Evolutionary conservation across 2,329 filamentous ascomycete species (phyloP), one percentile per base, ranked within the genome.

Genomic region (Ophiostoma sp.): DNA sequence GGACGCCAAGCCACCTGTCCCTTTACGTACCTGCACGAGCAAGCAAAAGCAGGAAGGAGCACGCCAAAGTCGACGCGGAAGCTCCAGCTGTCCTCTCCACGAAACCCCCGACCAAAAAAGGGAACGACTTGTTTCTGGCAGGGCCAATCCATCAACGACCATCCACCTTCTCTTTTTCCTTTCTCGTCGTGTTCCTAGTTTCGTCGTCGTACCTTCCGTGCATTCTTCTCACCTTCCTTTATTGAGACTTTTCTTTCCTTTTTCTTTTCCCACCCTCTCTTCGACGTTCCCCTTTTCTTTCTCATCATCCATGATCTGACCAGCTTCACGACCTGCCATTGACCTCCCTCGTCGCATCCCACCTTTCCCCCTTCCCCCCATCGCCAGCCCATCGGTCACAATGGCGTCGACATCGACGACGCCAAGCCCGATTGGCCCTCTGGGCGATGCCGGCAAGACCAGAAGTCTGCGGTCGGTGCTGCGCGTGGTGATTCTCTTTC

Each of bases 381-480:
- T 42, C 33, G 61, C 57, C 61, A 66, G 25, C 36, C 39, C 61
- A 74, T 25, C 71, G 80, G 80, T 81, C 82, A 85, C 78, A 75
- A 86, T 85, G 84, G 82, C 83, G 83, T 81, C 79, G 78, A 74
- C 73, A 73, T 33, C 66, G 28, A 73, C 64, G 71, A 71, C 66
- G 73, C 74, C 75, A 69, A 78, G 80, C 77, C 78, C 81, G 71
- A 78, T 89, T 80, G 85, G 86, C 77, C 82, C 86, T 79, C 87
- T 96, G 81, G 88, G 94, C 81, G 90, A 93, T 85, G 92, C 93
- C 82, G 91, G 90, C 81, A 93, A 91, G 78, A 91, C 91, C 80
- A 89, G 91, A 83, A 98, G 91, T 83, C 93, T 93, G 76, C 91
- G 95, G 82, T 92, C 93, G 77, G 84, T 98, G 79, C 87, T 99